A percentile compares a stretch with the other conserved stretches of the same genome.
Conservation (phyloP, 345 rosid species). For the Citrus sp. region DNA sequence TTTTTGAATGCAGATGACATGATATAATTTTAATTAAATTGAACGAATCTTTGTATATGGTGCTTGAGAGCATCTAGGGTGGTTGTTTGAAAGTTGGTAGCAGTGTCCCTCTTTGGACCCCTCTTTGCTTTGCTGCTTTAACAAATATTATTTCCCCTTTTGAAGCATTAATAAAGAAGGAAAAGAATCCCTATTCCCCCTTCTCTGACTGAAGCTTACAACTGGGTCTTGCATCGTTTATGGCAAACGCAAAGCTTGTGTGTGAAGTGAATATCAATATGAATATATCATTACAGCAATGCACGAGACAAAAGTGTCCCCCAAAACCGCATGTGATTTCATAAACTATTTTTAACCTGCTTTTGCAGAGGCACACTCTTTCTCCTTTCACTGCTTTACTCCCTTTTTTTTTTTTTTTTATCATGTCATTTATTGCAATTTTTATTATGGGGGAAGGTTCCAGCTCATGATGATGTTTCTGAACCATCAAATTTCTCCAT, state of each 20-base stretch:
- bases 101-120: background rate
- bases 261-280: background rate
- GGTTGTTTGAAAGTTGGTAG: constrained; percentile 8
- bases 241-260: constrained; percentile 22
- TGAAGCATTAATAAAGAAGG: background rate
- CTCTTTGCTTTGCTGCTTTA: background rate
- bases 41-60: background rate
- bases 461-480: constrained; percentile 17
- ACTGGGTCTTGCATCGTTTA: constrained; percentile 20
- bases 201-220: constrained; percentile 7
- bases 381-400: constrained; percentile 11
- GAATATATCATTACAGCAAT: constrained; percentile 22
- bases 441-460: constrained; percentile 13
- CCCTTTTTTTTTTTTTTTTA: background rate
- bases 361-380: constrained; percentile 15
- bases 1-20: background rate
- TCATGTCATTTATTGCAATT: background rate
- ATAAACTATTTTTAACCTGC: background rate
- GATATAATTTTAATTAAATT: background rate
- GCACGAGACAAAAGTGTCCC: constrained; percentile 24
- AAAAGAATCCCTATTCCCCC: background rate
- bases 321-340: constrained; percentile 23
- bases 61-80: constrained; percentile 24
- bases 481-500: constrained; percentile 14
- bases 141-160: background rate